Evolutionary conservation across 176 grass and related monocot species (phyloP).

Genomic region (Paspalum notatum): DNA sequence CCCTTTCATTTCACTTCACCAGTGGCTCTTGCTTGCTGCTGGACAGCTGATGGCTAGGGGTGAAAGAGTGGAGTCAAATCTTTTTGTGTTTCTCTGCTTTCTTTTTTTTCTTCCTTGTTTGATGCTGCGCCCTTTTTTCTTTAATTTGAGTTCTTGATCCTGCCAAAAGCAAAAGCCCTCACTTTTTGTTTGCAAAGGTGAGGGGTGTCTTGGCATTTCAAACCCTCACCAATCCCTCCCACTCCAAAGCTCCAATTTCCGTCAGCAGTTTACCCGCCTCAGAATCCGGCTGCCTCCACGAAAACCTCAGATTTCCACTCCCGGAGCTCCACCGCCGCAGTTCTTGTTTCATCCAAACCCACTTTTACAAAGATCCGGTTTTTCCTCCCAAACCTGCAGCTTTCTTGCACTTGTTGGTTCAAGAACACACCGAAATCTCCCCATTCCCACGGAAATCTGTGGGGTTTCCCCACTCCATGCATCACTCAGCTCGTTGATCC

Average conservation of each 20-base stretch:
- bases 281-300: slow-evolving; percentile 1
- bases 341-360: slow-evolving; percentile 22
- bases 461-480: slow-evolving; percentile 9
- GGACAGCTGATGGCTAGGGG: background rate
- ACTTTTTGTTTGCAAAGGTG: slow-evolving; percentile 48
- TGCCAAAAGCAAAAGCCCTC: slow-evolving; percentile 59
- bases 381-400: slow-evolving; percentile 28
- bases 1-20: background rate
- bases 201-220: slow-evolving; percentile 42
- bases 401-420: slow-evolving; percentile 28
- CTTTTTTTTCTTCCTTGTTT: background rate
- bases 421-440: slow-evolving; percentile 25
- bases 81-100: slow-evolving; percentile 27
- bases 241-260: slow-evolving; percentile 27
- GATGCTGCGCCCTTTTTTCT: slow-evolving; percentile 30
- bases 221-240: slow-evolving; percentile 37
- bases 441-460: slow-evolving; percentile 35
- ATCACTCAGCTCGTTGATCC: slow-evolving; percentile 30
- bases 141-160: slow-evolving; percentile 76
- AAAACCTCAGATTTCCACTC: slow-evolving; percentile 31
- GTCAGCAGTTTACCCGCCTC: slow-evolving; percentile 4
- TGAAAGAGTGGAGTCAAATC: slow-evolving; percentile 49
- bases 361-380: slow-evolving; percentile 37
- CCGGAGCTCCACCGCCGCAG: background rate
- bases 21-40: slow-evolving; percentile 27